phyloP scores from a whole-genome alignment of 805 yeast species.

The Lipomyces anomalus region DNA sequence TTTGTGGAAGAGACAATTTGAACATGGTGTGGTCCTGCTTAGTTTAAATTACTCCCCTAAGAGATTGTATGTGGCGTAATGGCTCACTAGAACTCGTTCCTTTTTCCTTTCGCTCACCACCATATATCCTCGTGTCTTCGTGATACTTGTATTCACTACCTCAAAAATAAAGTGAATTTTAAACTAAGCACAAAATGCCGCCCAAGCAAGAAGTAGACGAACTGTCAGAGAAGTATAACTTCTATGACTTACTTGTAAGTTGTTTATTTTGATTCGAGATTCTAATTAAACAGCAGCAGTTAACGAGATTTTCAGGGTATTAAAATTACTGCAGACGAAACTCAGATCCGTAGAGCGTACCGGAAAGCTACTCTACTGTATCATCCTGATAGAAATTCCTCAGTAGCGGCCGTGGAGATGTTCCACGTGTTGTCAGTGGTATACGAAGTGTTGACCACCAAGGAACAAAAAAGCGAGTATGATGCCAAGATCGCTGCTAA shows the following conservation, averaged over 20 bases:
- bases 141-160: too few species aligned
- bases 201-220: constrained; percentile 19
- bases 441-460: constrained; percentile 76
- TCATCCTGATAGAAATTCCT: constrained; percentile 84
- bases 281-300: too few species aligned
- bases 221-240: constrained; percentile 18
- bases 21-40: too few species aligned
- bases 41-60: too few species aligned
- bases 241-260: constrained; percentile 19
- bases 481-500: constrained; percentile 39
- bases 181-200: constrained; percentile 9
- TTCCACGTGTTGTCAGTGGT: constrained; percentile 96
- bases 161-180: too few species aligned
- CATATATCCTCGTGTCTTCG: too few species aligned
- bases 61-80: too few species aligned
- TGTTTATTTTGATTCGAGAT: background rate
- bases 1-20: too few species aligned
- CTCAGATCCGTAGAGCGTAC: constrained; percentile 79
- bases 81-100: too few species aligned
- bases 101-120: too few species aligned
- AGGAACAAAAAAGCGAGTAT: constrained; percentile 75
- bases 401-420: constrained; percentile 75
- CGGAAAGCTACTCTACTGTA: constrained; percentile 72
- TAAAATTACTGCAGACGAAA: constrained; percentile 53
- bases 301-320: too few species aligned